Percentiles rank a stretch among this genome's conserved stretches.
phyloP scores from a whole-genome alignment of 108 stramenopile species.

The Cyclotella baltica region DNA sequence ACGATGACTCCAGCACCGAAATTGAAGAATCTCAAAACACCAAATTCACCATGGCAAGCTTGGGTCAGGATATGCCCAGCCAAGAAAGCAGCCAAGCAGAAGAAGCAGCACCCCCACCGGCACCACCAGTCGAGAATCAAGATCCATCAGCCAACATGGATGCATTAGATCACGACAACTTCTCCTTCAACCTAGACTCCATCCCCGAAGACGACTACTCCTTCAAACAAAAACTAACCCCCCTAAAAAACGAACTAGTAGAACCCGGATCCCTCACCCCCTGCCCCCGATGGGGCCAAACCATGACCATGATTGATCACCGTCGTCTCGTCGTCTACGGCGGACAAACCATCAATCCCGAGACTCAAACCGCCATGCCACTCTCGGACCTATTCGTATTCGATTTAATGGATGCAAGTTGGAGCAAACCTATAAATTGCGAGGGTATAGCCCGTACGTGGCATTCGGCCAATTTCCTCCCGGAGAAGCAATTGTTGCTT shows the following conservation, averaged over 20 bases:
- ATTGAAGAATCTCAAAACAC: constrained; percentile 7
- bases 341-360: constrained; percentile 69
- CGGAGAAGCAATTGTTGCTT: constrained; percentile 74
- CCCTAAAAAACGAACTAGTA: not conserved
- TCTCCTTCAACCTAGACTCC: constrained; percentile 21
- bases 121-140: not conserved
- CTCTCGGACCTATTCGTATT: constrained; percentile 71
- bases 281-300: constrained; percentile 84
- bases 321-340: constrained; percentile 80
- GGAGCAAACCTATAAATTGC: constrained; percentile 74
- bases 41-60: constrained; percentile 16
- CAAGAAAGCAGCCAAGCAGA: constrained; percentile 18
- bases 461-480: constrained; percentile 84
- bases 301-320: constrained; percentile 75
- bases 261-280: constrained; percentile 28
- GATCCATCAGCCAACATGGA: not conserved
- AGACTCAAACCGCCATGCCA: constrained; percentile 42
- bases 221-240: not conserved
- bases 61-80: constrained; percentile 46
- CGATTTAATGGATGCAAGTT: constrained; percentile 56
- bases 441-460: constrained; percentile 77
- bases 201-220: constrained; percentile 8
- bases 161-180: not conserved
- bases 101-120: not conserved
- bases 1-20: constrained; percentile 4